phyloP scores from a whole-genome alignment of 2,329 filamentous ascomycete species.

The Pseudogymnoascus sp. region DNA sequence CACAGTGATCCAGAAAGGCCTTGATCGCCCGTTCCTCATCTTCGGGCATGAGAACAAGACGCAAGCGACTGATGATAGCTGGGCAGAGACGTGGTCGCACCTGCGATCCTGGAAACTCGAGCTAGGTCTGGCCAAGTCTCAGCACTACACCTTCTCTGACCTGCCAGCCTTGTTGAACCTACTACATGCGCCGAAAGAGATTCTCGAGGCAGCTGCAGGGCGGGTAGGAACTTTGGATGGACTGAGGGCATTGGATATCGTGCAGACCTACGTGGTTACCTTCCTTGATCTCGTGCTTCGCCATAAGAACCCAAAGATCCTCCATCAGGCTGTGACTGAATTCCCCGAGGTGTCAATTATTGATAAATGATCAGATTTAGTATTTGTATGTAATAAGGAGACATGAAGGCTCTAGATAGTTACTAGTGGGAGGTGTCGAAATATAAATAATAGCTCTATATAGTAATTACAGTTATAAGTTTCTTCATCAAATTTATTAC shows the following conservation, averaged over 20 bases:
- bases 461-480: background rate
- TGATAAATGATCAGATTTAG: background rate
- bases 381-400: background rate
- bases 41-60: slow-evolving; percentile 27
- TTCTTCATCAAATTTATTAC: background rate
- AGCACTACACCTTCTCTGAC: slow-evolving; percentile 30
- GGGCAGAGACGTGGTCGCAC: slow-evolving; percentile 24
- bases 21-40: slow-evolving; percentile 27
- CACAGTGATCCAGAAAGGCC: slow-evolving; percentile 20
- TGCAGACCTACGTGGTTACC: slow-evolving; percentile 25
- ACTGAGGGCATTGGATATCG: slow-evolving; percentile 23
- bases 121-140: slow-evolving; percentile 24
- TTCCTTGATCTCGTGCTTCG: slow-evolving; percentile 27
- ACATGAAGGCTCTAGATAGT: background rate
- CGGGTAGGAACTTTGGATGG: slow-evolving; percentile 27
- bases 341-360: slow-evolving; percentile 20
- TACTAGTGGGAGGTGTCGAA: background rate
- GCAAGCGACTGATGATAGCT: slow-evolving; percentile 17
- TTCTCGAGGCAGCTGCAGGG: slow-evolving; percentile 16
- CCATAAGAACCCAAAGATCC: slow-evolving; percentile 11
- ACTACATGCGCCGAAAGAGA: slow-evolving; percentile 16
- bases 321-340: slow-evolving; percentile 10
- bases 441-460: background rate
- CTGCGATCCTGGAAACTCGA: slow-evolving; percentile 27
- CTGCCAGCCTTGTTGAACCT: slow-evolving; percentile 23